These are phyloP conservation scores for Pythium monospermum DNA, from an alignment of 352 stramenopile species.

Conservation along the genomic window DNA sequence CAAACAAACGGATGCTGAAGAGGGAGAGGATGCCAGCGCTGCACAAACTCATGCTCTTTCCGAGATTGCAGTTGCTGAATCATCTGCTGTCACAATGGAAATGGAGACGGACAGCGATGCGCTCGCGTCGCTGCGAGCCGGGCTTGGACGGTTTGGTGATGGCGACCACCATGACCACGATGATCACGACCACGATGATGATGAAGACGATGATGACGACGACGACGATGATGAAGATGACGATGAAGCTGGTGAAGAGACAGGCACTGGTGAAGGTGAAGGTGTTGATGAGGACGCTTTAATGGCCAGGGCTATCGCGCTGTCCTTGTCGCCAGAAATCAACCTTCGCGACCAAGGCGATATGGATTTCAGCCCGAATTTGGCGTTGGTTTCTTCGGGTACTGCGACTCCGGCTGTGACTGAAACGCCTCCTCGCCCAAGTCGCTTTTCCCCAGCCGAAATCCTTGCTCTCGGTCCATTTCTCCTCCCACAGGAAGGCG, in stretches of 20 bases:
- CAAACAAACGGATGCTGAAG: not conserved
- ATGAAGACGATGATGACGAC: conserved; percentile 36
- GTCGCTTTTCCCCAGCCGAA: conserved; percentile 64
- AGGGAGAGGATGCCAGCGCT: conserved; percentile 22
- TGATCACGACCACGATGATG: conserved; percentile 36
- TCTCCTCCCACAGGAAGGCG: conserved; percentile 30
- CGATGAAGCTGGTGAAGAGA: conserved; percentile 42
- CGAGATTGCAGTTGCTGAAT: conserved; percentile 22
- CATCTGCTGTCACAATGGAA: conserved; percentile 47
- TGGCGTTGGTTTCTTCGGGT: conserved; percentile 8
- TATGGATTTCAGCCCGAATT: conserved; percentile 20
- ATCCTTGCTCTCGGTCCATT: conserved; percentile 66
- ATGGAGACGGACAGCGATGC: conserved; percentile 61
- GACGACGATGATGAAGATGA: conserved; percentile 59
- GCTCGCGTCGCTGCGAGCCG: conserved; percentile 52
- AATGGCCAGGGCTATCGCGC: conserved; percentile 84
- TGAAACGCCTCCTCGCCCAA: conserved; percentile 28
- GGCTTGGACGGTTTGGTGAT: conserved; percentile 64
- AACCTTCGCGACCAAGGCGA: conserved; percentile 59
- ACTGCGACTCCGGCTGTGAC: conserved; percentile 6
- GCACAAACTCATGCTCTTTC: no score
- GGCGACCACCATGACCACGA: conserved; percentile 31
- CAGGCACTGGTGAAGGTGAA: conserved; percentile 47
- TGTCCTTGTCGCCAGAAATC: conserved; percentile 83
- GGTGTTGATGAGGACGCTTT: conserved; percentile 83